Evolutionary conservation across 73 alveolate species (phyloP).

Genomic region (Tetrahymena thermophila): DNA sequence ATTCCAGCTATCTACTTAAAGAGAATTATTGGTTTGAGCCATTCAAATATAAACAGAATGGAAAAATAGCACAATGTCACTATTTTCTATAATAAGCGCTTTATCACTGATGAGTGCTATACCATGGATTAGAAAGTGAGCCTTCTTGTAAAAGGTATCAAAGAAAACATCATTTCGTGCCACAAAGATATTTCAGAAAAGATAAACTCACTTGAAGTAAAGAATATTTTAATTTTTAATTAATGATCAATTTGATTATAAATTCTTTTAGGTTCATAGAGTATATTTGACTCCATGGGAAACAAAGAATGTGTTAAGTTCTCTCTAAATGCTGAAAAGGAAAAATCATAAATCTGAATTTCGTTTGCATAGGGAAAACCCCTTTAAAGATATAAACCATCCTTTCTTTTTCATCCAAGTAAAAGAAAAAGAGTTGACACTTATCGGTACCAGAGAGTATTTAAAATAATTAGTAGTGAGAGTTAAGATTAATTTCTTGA

Average conservation of each 20-base stretch:
- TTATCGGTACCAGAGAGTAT: slow-evolving; percentile 30
- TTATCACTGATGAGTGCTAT: slow-evolving; percentile 31
- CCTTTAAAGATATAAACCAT: slow-evolving; percentile 31
- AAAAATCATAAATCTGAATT: slow-evolving; percentile 30
- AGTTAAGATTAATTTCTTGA: background rate
- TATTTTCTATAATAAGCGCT: slow-evolving; percentile 18
- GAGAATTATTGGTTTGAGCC: slow-evolving; percentile 10
- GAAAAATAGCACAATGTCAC: slow-evolving; percentile 26
- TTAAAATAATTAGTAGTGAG: background rate
- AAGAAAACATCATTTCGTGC: slow-evolving; percentile 6
- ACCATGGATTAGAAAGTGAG: slow-evolving; percentile 15
- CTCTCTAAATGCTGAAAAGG: background rate
- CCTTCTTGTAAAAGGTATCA: slow-evolving; percentile 24
- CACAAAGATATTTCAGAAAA: background rate
- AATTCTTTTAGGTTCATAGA: slow-evolving; percentile 1
- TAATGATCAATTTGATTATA: background rate
- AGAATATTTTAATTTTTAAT: background rate
- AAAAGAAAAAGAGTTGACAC: slow-evolving; percentile 28
- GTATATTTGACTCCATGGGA: slow-evolving; percentile 32
- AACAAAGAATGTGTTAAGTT: slow-evolving; percentile 26
- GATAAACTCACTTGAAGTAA: background rate
- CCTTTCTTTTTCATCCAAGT: slow-evolving; percentile 37
- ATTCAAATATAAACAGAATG: slow-evolving; percentile 6
- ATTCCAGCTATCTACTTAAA: slow-evolving; percentile 28
- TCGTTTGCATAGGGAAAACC: slow-evolving; percentile 29